Conservation (phyloP, 2,329 filamentous ascomycete species). For the Neofusicoccum cordaticola region DNA sequence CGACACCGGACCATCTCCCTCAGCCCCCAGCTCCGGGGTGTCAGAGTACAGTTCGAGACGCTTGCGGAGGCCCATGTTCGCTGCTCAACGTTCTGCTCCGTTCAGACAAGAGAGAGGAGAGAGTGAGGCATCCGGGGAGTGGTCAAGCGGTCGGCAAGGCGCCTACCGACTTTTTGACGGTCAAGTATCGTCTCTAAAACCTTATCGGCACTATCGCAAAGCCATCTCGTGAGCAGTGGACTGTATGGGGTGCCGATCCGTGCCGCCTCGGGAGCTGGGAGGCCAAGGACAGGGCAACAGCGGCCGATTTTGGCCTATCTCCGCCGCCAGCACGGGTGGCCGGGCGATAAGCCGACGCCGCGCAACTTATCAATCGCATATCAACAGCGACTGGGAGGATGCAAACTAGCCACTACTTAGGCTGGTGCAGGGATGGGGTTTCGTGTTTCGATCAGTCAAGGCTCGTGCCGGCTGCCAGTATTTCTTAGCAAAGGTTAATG, state of each 20-base stretch:
- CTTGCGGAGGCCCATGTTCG: constrained; percentile 19
- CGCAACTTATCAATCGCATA: background rate
- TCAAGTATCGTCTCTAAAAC: background rate
- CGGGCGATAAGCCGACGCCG: constrained; percentile 12
- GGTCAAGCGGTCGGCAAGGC: background rate
- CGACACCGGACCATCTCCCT: constrained; percentile 7
- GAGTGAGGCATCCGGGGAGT: too few relatives aligned
- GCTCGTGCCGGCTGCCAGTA: background rate
- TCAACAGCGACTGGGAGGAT: background rate
- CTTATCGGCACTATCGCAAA: background rate
- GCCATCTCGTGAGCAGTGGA: background rate
- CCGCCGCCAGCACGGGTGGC: background rate
- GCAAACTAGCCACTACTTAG: background rate
- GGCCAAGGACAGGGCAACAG: background rate
- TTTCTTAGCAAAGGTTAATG: background rate
- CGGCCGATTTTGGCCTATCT: background rate
- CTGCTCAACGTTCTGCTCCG: background rate
- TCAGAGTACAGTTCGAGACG: constrained; percentile 18
- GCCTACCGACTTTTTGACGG: background rate
- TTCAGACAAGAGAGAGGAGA: background rate
- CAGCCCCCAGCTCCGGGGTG: background rate
- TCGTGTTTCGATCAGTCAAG: background rate
- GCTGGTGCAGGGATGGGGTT: background rate
- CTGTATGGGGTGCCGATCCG: background rate
- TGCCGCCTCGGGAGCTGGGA: background rate